Percentiles rank a stretch among this genome's conserved stretches.
Conservation (phyloP, 805 yeast species). For the Saccharomycopsis fermentans region DNA sequence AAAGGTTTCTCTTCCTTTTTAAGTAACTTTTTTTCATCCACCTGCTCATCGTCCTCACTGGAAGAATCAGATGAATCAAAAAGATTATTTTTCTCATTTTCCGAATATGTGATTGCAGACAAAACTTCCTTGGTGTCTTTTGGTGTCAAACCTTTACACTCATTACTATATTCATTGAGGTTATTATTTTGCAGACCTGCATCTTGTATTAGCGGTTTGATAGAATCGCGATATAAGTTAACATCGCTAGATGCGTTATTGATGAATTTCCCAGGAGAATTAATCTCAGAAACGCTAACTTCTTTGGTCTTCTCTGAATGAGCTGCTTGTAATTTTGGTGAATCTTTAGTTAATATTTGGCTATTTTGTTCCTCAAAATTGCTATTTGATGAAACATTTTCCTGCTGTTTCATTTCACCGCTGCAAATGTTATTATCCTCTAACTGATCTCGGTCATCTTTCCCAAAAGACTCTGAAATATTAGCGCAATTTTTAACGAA, state of each 20-base stretch:
- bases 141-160: not conserved
- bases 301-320: not conserved
- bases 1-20: not conserved
- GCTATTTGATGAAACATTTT: not conserved
- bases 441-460: not conserved
- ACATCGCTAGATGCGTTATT: too few relatives aligned
- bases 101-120: not conserved
- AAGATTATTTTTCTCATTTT: not conserved
- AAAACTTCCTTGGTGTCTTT: not conserved
- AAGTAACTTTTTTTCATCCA: not conserved
- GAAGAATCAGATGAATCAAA: not conserved
- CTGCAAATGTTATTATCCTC: not conserved
- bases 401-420: not conserved
- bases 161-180: too few relatives aligned
- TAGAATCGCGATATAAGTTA: too few relatives aligned
- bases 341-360: too few relatives aligned
- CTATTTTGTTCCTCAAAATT: too few relatives aligned
- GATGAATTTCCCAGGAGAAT: too few relatives aligned
- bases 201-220: too few relatives aligned
- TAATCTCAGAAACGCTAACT: too few relatives aligned
- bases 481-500: not conserved
- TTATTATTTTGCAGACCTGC: too few relatives aligned
- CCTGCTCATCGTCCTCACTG: not conserved
- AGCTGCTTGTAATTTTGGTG: not conserved
- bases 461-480: not conserved